Conservation (phyloP, 1,284 basidiomycete species). For the Sporisorium scitamineum region DNA sequence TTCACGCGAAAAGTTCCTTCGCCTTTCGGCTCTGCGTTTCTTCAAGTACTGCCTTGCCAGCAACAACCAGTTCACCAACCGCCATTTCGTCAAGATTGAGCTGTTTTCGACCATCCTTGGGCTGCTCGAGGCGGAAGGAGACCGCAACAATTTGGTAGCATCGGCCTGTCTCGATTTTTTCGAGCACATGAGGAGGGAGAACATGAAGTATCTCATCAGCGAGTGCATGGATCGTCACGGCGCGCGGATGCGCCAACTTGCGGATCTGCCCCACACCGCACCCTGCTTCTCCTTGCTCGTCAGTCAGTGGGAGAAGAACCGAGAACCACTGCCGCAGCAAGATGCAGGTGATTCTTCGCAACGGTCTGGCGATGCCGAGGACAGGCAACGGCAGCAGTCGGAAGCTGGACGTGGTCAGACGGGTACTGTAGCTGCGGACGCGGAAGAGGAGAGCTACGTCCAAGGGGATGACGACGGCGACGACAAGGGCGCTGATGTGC, state of each 20-base stretch:
- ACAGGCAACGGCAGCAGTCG: constrained; percentile 30
- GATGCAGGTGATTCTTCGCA: constrained; percentile 12
- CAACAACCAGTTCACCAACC: constrained; percentile 86
- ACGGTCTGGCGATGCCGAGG: constrained; percentile 14
- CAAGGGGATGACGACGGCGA: constrained; percentile 82
- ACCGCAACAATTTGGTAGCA: constrained; percentile 88
- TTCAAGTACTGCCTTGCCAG: constrained; percentile 86
- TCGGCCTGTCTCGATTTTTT: constrained; percentile 96
- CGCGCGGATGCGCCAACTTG: constrained; percentile 76
- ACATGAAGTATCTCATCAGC: constrained; percentile 84
- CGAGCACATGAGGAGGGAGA: constrained; percentile 81
- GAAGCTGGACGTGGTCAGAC: constrained; percentile 57
- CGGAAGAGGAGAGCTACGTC: constrained; percentile 88
- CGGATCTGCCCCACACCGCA: constrained; percentile 76
- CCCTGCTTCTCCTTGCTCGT: constrained; percentile 80
- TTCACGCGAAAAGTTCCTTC: constrained; percentile 86
- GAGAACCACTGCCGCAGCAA: constrained; percentile 72
- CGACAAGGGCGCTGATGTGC: constrained; percentile 68
- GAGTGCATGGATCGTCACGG: constrained; percentile 85
- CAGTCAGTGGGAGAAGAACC: constrained; percentile 88
- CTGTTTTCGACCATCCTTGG: constrained; percentile 84
- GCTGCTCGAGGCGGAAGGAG: constrained; percentile 82
- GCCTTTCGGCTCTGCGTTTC: constrained; percentile 77
- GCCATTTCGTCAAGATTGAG: constrained; percentile 86
- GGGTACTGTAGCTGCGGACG: constrained; percentile 73